These are phyloP conservation scores for Circinella umbellata DNA, from an alignment of 371 early-diverging fungal species.

Conservation along the genomic window DNA sequence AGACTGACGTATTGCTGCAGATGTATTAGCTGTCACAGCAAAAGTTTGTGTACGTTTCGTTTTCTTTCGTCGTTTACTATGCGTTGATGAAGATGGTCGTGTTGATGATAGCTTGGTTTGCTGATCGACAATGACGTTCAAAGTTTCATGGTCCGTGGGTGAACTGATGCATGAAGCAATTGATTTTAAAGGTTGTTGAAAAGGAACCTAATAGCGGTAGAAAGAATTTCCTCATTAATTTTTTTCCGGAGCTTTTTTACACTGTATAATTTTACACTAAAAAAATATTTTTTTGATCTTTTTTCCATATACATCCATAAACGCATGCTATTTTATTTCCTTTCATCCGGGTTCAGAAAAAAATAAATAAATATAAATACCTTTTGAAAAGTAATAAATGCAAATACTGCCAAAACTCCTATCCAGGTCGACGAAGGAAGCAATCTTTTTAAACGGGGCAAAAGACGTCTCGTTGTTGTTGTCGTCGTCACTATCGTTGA, in stretches of 20 bases:
- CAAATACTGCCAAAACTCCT: constrained; percentile 11
- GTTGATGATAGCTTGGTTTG: constrained; percentile 51
- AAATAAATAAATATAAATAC: neutral
- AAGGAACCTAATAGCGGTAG: constrained; percentile 5
- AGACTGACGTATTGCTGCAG: too few species aligned
- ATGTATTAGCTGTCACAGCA: too few species aligned
- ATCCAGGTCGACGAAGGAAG: constrained; percentile 14
- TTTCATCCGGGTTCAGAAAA: constrained; percentile 2
- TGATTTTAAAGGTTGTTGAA: constrained; percentile 3
- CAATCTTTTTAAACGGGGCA: constrained; percentile 1
- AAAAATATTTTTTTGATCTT: neutral
- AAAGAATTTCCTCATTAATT: constrained; percentile 9
- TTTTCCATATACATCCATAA: neutral
- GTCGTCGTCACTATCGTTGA: neutral
- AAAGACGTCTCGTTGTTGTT: constrained; percentile 9
- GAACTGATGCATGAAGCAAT: constrained; percentile 7
- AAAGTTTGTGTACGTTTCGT: neutral
- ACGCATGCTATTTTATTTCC: neutral
- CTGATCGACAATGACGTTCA: constrained; percentile 60
- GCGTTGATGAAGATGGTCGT: neutral
- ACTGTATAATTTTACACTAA: too few species aligned
- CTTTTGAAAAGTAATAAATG: constrained; percentile 13
- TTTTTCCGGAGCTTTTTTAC: neutral
- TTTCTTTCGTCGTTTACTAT: neutral
- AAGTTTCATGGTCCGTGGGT: constrained; percentile 60